Base-by-base conservation (phyloP, 192 early-diverging fungal genomes). In the Pilaira anomala region DNA sequence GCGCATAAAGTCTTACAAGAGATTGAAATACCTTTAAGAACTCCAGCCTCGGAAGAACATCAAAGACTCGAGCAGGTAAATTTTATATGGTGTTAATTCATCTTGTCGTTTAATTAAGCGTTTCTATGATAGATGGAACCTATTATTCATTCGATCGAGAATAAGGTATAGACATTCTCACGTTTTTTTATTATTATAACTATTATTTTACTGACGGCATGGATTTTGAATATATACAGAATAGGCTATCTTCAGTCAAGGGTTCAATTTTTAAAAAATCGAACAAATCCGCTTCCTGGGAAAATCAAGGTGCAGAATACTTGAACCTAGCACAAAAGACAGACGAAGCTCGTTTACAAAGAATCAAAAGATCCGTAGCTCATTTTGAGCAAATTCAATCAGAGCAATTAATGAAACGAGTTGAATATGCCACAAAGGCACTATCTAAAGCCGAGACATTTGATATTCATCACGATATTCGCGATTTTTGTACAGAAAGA, bases 1-100 rank as follows among this genome's bases (percentile, higher is more conserved):
- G 60, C 76, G 44, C 19, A 62, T 24, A 76, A 65, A 61, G 65
- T 76, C 7, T 22, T 42, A 45, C 69, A 84, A 42, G 71, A 80
- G 24, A 58, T 82, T 12, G 76, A 73, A 60, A 30, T 19, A 36
- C 75, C 71, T 9, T 33, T 76, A 33, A 45, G 71, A 46, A 49
- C 46, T 21, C 24, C 13, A 33, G 36, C 25, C 56, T 16, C 41
- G 33, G 21, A 68, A 65, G 48, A 42, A 42, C 45, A 55, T 36
- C 25, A 68, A 53, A 21, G 62, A 68, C 45, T 67, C 55, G 26
- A 66, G 56, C 56, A 66, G 68, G 28, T 60, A 26, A 39, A 21
- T 6, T 26, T 39, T 7, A 33, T 6, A 26, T 30, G n/a, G n/a
- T n/a, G n/a, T 12, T 9, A 16, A 13, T n/a, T 54, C 14, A 0